Conservation (phyloP, 2,329 filamentous ascomycete genomes). For the Kalaharituber pfeilii region DNA sequence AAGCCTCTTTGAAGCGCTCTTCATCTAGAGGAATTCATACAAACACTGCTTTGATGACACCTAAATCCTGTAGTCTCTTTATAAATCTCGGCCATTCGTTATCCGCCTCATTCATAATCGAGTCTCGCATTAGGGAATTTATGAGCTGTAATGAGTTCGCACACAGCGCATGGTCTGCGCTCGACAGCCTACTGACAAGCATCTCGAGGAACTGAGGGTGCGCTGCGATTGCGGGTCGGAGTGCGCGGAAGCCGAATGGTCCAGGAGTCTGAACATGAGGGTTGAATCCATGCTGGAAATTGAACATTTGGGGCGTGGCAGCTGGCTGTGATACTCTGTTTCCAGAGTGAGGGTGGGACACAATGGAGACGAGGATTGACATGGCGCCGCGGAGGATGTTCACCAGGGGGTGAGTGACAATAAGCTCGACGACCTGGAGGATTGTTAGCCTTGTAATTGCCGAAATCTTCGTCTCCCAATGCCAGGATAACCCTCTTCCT, state of each 20-base stretch:
- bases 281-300: conserved; percentile 22
- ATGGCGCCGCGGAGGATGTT: conserved; percentile 95
- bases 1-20: background rate
- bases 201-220: conserved; percentile 91
- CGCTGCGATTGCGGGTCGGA: conserved; percentile 79
- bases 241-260: conserved; percentile 69
- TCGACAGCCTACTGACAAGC: conserved; percentile 77
- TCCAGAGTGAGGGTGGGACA: conserved; percentile 55
- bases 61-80: conserved; percentile 79
- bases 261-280: conserved; percentile 31
- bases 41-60: conserved; percentile 77
- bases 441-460: too few relatives aligned
- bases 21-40: conserved; percentile 12
- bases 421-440: conserved; percentile 60
- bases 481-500: too few relatives aligned
- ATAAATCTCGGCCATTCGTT: conserved; percentile 93
- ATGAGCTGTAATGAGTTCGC: conserved; percentile 90
- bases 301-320: background rate
- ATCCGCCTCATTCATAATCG: conserved; percentile 56
- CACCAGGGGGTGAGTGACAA: conserved; percentile 87
- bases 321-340: background rate
- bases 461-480: too few relatives aligned
- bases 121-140: conserved; percentile 86
- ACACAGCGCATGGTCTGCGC: conserved; percentile 86
- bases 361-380: conserved; percentile 86